Conservation (phyloP, 2,329 filamentous ascomycete species). For the Laburnicola sp. region DNA sequence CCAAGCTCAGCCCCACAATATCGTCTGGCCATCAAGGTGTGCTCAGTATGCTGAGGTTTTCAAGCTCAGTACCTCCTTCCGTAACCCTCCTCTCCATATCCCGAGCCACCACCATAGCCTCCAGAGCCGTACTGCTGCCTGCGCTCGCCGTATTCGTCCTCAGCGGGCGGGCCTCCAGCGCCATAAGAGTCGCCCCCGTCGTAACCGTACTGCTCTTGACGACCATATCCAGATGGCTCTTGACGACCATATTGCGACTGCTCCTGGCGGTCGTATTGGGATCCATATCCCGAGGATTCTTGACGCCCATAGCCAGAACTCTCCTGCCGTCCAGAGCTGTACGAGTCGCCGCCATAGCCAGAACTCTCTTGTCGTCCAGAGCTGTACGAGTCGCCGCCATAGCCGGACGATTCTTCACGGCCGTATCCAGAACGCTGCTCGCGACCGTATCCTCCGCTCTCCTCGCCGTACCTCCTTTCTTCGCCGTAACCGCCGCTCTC, state of each 20-base stretch:
- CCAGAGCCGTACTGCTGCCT: constrained; percentile 21
- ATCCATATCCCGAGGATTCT: constrained; percentile 17
- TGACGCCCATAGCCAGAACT: constrained; percentile 6
- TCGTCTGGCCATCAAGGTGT: not conserved
- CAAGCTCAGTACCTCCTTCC: constrained; percentile 21
- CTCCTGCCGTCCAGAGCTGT: constrained; percentile 10
- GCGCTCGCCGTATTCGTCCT: constrained; percentile 20
- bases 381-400: constrained; percentile 16
- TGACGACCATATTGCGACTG: constrained; percentile 9
- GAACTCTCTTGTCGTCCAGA: constrained; percentile 9
- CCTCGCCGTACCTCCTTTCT: constrained; percentile 27
- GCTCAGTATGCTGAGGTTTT: not conserved
- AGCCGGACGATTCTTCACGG: constrained; percentile 7
- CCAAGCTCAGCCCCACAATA: not conserved
- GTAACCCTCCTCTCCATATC: constrained; percentile 27
- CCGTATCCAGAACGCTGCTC: constrained; percentile 5
- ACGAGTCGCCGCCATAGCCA: constrained; percentile 12
- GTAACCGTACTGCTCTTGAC: constrained; percentile 16
- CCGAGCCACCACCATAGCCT: constrained; percentile 17
- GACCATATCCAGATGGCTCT: constrained; percentile 10
- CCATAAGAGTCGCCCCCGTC: constrained; percentile 9
- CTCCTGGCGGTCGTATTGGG: constrained; percentile 6
- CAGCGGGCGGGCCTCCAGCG: constrained; percentile 3
- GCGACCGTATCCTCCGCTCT: constrained; percentile 2
- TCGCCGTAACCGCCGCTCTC: constrained; percentile 23